Evolutionary conservation across 352 stramenopile genomes (phyloP).

Genomic region (Globisporangium uncinulatum): DNA sequence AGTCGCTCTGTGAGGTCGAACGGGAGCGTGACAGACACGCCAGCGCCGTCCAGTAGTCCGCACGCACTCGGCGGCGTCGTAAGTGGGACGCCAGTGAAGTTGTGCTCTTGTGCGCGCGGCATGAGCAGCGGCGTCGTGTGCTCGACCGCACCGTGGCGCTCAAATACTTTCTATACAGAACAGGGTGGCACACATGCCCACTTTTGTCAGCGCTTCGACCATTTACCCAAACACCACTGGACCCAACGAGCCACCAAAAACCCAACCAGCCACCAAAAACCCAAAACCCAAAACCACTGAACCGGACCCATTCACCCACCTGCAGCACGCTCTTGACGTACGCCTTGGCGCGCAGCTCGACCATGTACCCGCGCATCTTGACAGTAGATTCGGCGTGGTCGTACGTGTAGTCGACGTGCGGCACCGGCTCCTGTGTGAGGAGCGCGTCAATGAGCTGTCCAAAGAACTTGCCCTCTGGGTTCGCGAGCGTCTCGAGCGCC

Average conservation of each 20-base stretch:
- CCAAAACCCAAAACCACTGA: background rate
- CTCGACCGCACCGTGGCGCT: slow-evolving; percentile 75
- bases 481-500: slow-evolving; percentile 80
- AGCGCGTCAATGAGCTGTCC: slow-evolving; percentile 77
- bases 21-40: slow-evolving; percentile 73
- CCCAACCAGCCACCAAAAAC: background rate
- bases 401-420: slow-evolving; percentile 84
- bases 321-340: slow-evolving; percentile 66
- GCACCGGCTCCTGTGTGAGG: slow-evolving; percentile 65
- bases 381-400: slow-evolving; percentile 68
- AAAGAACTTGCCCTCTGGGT: slow-evolving; percentile 89
- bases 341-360: slow-evolving; percentile 55
- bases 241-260: background rate
- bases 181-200: too few relatives aligned
- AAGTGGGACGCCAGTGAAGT: slow-evolving; percentile 59
- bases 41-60: slow-evolving; percentile 62
- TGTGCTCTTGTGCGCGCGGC: slow-evolving; percentile 56
- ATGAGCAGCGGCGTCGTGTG: slow-evolving; percentile 76
- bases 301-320: slow-evolving; percentile 16
- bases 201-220: too few relatives aligned
- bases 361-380: slow-evolving; percentile 66
- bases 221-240: too few relatives aligned
- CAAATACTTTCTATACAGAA: slow-evolving; percentile 62
- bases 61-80: slow-evolving; percentile 52
- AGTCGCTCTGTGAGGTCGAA: slow-evolving; percentile 83